Evolutionary conservation across 441 rosid species (phyloP), one percentile per base, ranked within the genome.

Genomic region (Dalechampia spathulata): DNA sequence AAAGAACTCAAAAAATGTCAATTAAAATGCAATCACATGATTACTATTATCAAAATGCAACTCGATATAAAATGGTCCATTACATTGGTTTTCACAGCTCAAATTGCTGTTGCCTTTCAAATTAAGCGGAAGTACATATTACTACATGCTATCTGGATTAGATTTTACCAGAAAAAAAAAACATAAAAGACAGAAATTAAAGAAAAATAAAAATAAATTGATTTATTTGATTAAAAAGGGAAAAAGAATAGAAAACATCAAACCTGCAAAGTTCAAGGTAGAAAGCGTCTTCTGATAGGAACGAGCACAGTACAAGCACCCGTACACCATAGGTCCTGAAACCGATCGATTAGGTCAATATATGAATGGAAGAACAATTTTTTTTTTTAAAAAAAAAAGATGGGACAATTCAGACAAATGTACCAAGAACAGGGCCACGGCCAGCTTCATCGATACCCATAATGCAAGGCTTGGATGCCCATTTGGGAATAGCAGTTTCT

Each of bases 381-480:
- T n/a, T n/a, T n/a, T n/a, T n/a, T n/a, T n/a, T n/a, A n/a, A n/a
- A n/a, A n/a, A n/a, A n/a, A n/a, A n/a, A n/a, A n/a, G n/a, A n/a
- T n/a, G n/a, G n/a, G n/a, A n/a, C n/a, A n/a, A n/a, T n/a, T n/a
- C n/a, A 23, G 46, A 40, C 52, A 32, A 32, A 40, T 1, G 17
- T 26, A 85, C 97, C 96, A 34, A 85, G 78, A 61, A 90, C 95
- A 52, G 98, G 96, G 55, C 92, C 96, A 49, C 98, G 93, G 10
- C 96, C 96, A 37, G 96, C 96, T 76, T 90, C 96, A 56, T 90
- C 95, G 71, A 90, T 90, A 28, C 96, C 98, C 83, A 87, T 87
- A 27, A 87, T 72, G 72, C 98, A 90, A 63, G 92, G 90, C 19
- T 56, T 64, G 19, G 92, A 78, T 7, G 80, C 84, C 98, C 96